A percentile compares a stretch with the other conserved stretches of the same genome.
Evolutionary conservation across 208 protist species (phyloP).

Genomic region (Wallacemonas sp.): DNA sequence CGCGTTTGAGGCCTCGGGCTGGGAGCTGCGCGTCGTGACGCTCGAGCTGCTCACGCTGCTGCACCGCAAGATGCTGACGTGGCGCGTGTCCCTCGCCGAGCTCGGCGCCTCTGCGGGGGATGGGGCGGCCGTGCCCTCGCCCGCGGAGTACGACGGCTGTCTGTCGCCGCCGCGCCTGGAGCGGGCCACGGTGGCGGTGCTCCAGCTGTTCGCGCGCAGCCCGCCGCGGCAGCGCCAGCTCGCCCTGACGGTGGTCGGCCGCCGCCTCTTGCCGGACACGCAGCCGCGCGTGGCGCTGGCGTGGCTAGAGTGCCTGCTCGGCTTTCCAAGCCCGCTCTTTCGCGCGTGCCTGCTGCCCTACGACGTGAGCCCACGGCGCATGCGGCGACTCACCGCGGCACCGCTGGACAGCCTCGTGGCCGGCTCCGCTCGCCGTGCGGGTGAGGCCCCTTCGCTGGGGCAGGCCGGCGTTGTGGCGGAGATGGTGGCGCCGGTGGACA

Average conservation of each 20-base stretch:
- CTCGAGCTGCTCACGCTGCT: constrained; percentile 23
- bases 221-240: constrained; percentile 39
- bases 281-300: constrained; percentile 34
- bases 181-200: constrained; percentile 15
- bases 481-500: constrained; percentile 19
- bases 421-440: too few relatives aligned
- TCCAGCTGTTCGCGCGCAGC: constrained; percentile 3
- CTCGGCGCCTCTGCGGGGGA: background rate
- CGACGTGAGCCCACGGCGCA: constrained; percentile 13
- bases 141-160: background rate
- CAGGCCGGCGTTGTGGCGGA: too few relatives aligned
- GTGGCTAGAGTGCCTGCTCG: constrained; percentile 44
- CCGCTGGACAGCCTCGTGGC: constrained; percentile 7
- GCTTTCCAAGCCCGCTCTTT: constrained; percentile 28
- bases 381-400: constrained; percentile 5
- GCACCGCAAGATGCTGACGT: constrained; percentile 15
- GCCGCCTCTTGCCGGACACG: constrained; percentile 43
- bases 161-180: constrained; percentile 24
- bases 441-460: too few relatives aligned
- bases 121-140: background rate
- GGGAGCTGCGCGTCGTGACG: constrained; percentile 32
- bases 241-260: constrained; percentile 49
- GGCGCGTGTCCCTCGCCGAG: background rate
- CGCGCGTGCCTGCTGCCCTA: constrained; percentile 23
- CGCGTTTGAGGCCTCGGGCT: constrained; percentile 15